Evolutionary conservation across 352 stramenopile species (phyloP).

Genomic region (Phytophthora lateralis): DNA sequence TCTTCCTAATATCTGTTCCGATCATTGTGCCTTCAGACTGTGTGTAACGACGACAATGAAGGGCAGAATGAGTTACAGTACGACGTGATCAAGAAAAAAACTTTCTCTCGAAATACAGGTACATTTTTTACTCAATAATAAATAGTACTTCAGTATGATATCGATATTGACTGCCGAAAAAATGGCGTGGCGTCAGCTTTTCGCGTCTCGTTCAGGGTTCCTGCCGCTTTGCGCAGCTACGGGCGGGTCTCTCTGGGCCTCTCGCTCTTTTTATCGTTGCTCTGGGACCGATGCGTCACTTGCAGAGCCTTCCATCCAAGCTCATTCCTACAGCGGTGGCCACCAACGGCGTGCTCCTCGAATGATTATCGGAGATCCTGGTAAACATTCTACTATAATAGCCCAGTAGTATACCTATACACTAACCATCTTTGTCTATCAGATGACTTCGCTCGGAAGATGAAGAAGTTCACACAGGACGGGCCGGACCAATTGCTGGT

Average conservation of each 20-base stretch:
- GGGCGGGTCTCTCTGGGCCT: constrained; percentile 8
- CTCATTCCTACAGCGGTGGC: constrained; percentile 27
- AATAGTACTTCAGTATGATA: no score
- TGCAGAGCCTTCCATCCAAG: constrained; percentile 7
- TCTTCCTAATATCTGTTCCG: no score
- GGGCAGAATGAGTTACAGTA: no score
- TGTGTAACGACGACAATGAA: no score
- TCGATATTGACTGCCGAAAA: not conserved
- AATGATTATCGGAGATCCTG: constrained; percentile 46
- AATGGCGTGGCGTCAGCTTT: constrained; percentile 14
- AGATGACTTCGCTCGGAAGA: constrained; percentile 77
- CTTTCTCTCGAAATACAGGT: no score
- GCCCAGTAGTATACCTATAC: no score
- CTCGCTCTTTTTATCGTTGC: constrained; percentile 7
- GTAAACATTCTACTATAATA: constrained; percentile 19
- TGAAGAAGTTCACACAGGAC: constrained; percentile 70
- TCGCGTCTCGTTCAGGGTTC: constrained; percentile 1
- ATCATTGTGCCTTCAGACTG: no score
- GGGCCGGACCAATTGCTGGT: constrained; percentile 67
- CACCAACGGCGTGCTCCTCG: constrained; percentile 21
- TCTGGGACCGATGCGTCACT: constrained; percentile 9
- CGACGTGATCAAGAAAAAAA: no score
- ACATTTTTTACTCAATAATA: no score
- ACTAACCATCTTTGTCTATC: constrained; percentile 3
- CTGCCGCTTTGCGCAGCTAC: constrained; percentile 20